Conservation (phyloP, 2,329 filamentous ascomycete species). For the Penicillium crustosum region DNA sequence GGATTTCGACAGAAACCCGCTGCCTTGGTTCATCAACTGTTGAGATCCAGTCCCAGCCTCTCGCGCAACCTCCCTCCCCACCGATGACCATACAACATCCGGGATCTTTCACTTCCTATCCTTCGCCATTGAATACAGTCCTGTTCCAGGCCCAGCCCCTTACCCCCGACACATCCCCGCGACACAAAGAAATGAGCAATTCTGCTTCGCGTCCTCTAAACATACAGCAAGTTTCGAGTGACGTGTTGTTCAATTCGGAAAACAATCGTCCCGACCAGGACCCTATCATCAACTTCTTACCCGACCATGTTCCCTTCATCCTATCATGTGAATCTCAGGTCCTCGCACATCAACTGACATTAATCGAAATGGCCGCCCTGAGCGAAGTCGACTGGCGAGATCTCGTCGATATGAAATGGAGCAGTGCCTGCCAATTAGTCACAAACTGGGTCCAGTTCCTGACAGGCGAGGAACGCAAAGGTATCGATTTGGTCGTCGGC, state of each 20-base stretch:
- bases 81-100: conserved; percentile 46
- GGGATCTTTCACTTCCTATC: conserved; percentile 35
- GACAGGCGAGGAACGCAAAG: conserved; percentile 53
- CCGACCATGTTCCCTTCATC: conserved; percentile 60
- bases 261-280: conserved; percentile 19
- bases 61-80: conserved; percentile 49
- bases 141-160: conserved; percentile 39
- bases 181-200: conserved; percentile 21
- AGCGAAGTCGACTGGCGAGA: conserved; percentile 68
- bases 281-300: conserved; percentile 13
- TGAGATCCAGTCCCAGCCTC: conserved; percentile 46
- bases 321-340: conserved; percentile 62
- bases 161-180: conserved; percentile 47
- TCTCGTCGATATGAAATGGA: conserved; percentile 64
- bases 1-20: conserved; percentile 34
- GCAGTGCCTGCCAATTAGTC: conserved; percentile 53
- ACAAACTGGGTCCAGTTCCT: conserved; percentile 64
- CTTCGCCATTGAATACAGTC: conserved; percentile 33
- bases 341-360: conserved; percentile 63
- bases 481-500: conserved; percentile 64
- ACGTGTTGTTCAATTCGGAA: conserved; percentile 38
- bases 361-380: conserved; percentile 65
- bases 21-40: conserved; percentile 40
- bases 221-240: conserved; percentile 33
- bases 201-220: conserved; percentile 21